Conservation (phyloP, 257 asterid genomes). For the Nicotiana attenuata region DNA sequence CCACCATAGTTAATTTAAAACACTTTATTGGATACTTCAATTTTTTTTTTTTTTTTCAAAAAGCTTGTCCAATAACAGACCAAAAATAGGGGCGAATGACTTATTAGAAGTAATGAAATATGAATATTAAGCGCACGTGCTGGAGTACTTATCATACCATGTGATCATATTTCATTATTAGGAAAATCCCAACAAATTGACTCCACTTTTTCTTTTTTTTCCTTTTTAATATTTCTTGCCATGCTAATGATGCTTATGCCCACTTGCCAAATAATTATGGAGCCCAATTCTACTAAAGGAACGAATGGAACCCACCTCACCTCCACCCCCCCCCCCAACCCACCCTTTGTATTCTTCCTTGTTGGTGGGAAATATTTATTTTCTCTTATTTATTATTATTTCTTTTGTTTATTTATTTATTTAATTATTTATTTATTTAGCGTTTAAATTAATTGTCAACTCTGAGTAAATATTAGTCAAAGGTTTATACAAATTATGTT, state of each 20-base stretch:
- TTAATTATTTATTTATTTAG: no score
- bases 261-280: neutral
- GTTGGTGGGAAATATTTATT: no score
- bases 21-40: no score
- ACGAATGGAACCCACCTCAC: no score
- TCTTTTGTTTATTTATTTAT: no score
- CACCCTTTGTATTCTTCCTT: no score
- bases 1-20: no score
- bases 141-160: neutral
- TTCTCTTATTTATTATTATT: no score
- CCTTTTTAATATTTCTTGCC: neutral
- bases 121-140: conserved; percentile 6
- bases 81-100: neutral
- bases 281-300: no score
- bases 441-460: neutral
- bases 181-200: neutral
- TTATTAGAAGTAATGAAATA: no score
- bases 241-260: neutral
- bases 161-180: neutral
- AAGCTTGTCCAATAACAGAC: neutral
- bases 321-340: no score
- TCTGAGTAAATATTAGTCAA: neutral
- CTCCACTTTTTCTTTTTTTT: neutral
- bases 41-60: no score
- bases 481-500: neutral